Base-by-base conservation (phyloP, 441 rosid genomes). In the Melastoma candidum region DNA sequence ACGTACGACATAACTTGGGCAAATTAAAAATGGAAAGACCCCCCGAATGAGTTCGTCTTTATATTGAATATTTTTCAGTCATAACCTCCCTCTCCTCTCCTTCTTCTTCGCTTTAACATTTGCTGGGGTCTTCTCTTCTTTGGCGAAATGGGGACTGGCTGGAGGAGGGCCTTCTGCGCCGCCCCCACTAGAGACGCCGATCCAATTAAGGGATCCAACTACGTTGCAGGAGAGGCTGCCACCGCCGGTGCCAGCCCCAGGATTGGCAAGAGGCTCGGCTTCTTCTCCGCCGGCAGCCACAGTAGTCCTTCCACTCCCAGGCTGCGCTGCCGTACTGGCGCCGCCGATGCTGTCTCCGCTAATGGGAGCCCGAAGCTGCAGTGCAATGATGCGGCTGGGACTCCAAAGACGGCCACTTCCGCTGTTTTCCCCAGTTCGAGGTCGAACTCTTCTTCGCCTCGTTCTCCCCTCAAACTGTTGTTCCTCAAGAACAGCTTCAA, bases 151-250 rank as follows among this genome's bases (percentile, higher is more conserved):
- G 95, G 93, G 53, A 87, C 96, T 13, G 90, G 97, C 54, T 90
- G 96, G 97, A 84, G 97, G 63, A 80, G 87, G 75, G 97, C 97
- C 25, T 90, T 90, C 66, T 90, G 97, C 77, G 87, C 92, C 2
- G 77, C 90, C 12, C 73, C 79, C 27, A 79, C 87, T 12, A 72
- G 78, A 72, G 89, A 86, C 54, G 67, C 78, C 25, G 85, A 79
- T 36, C 41, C 41, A 2, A 3, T 1, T 24, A 43, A 52, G n/a
- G 56, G 63, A 57, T 57, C 53, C 76, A 7, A 81, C 78, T 8
- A 75, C 70, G 62, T 74, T 72, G n/a, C 78, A 67, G 2, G 44
- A 44, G 2, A 57, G 61, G 7, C 41, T 25, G 49, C 77, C 0
- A 44, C 64, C 41, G 46, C 65, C 17, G 74, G 71, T 44, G 81